Evolutionary conservation across 1,284 basidiomycete species (phyloP), one percentile per base, ranked within the genome.

Genomic region (Schizophyllum commune): DNA sequence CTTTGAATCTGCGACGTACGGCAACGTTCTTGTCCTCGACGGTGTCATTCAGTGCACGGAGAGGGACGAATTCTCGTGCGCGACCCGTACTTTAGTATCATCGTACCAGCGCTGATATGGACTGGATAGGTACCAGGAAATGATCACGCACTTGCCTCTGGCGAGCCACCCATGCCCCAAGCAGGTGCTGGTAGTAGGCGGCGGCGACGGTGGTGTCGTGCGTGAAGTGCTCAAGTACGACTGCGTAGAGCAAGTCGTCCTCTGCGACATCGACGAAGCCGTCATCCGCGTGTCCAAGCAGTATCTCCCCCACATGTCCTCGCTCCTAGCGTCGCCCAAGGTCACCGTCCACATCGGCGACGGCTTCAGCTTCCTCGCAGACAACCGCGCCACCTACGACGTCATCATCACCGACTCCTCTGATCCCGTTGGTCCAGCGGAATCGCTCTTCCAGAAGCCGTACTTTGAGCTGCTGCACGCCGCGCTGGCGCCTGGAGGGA

Each of bases 191-290:
- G 95, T 99, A 61, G 96, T 99, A 64, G 96, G 96, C 62, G 96
- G 96, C 62, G 96, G 96, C 55, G 94, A 96, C 72, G 94, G 94
- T 60, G 95, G 95, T 70, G 96, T 99, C 66, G 92, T 99, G 56
- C 90, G 97, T 62, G 96, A 99, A 76, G 94, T 96, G 39, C 85
- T 99, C 74, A 98, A 97, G 81, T 95, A 99, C 77, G 83, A 89
- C 60, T 82, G 83, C 2, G 96, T 99, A 65, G 87, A 98, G 75
- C 79, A 94, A 69, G 96, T 97, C 68, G 92, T 96, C 51, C 86
- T 99, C 19, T 96, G 94, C 77, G 97, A 99, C 77, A 99, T 99
- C 72, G 96, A 99, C 75, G 96, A 98, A 89, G 96, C 96, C 39
- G 96, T 99, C 68, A 86, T 98, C 67, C 89, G 96, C 58, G 95